Conservation (phyloP, 148 eudicot species). For the Diospyros kaki region DNA sequence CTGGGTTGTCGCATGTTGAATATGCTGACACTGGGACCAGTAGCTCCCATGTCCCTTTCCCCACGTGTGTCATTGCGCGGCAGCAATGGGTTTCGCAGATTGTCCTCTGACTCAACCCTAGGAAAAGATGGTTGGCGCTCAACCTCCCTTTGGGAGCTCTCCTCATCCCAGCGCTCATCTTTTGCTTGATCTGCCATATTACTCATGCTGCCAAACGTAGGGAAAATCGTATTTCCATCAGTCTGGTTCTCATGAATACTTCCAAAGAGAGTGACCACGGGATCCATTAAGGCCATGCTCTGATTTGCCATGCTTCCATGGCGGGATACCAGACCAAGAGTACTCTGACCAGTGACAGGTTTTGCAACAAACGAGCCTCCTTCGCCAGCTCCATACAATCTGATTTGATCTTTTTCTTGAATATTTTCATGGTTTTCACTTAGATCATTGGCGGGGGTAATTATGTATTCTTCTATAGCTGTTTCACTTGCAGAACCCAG, state of each 20-base stretch:
- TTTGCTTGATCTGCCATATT: conserved; percentile 34
- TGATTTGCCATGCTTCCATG: conserved; percentile 63
- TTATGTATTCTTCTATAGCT: conserved; percentile 73
- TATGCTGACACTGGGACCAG: conserved; percentile 27
- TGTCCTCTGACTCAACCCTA: conserved; percentile 57
- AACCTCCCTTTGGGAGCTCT: conserved; percentile 28
- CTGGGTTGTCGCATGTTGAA: conserved; percentile 26
- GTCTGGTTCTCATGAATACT: conserved; percentile 78
- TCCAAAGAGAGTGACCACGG: conserved; percentile 77
- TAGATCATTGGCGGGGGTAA: conserved; percentile 40
- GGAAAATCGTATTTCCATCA: conserved; percentile 60
- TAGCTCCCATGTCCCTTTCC: conserved; percentile 22
- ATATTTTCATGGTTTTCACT: conserved; percentile 48
- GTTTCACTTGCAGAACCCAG: conserved; percentile 65
- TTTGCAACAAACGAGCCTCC: conserved; percentile 87
- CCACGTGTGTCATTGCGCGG: conserved; percentile 48
- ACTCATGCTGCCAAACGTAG: conserved; percentile 85
- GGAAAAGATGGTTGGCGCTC: conserved; percentile 33
- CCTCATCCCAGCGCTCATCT: conserved; percentile 57
- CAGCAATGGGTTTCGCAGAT: conserved; percentile 63
- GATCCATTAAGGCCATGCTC: conserved; percentile 49
- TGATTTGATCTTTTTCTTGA: conserved; percentile 57
- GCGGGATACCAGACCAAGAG: conserved; percentile 49
- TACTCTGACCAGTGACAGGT: conserved; percentile 68
- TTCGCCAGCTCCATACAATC: conserved; percentile 66